These are phyloP conservation scores for Ceratobasidium sp. DNA, from an alignment of 1,284 basidiomycete genomes.

Conservation along the genomic window DNA sequence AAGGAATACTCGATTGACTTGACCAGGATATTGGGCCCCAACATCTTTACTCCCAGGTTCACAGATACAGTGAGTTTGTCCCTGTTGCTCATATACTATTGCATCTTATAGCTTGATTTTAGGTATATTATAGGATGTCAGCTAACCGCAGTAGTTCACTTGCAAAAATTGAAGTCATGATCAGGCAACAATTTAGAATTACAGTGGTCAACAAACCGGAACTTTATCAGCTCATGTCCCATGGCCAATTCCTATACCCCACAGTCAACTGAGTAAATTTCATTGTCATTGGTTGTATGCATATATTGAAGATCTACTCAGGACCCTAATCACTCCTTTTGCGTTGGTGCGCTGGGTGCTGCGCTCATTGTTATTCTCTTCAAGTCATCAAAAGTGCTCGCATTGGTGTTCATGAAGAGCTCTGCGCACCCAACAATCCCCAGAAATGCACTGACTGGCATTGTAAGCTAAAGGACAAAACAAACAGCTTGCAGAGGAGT, in stretches of 20 bases:
- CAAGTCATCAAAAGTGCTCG: neutral
- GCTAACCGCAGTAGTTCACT: neutral
- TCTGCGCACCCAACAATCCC: neutral
- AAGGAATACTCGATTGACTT: neutral
- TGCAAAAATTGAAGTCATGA: neutral
- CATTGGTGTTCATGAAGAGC: neutral
- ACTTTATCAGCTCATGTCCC: neutral
- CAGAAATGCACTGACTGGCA: neutral
- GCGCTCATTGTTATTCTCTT: neutral
- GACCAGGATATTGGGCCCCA: neutral
- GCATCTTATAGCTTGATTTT: neutral
- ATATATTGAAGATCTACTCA: neutral
- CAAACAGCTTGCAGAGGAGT: neutral
- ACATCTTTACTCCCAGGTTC: neutral
- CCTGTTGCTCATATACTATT: neutral
- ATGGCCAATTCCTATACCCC: neutral
- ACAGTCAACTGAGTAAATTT: neutral
- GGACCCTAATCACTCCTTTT: neutral
- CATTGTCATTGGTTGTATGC: neutral
- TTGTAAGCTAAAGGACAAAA: neutral
- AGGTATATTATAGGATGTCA: neutral
- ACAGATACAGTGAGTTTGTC: constrained; percentile 1
- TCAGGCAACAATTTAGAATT: neutral
- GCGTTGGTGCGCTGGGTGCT: neutral
- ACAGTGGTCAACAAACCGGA: neutral